These are phyloP conservation scores for Acacia confusa DNA, from an alignment of 306 rosid species.

Conservation along the genomic window DNA sequence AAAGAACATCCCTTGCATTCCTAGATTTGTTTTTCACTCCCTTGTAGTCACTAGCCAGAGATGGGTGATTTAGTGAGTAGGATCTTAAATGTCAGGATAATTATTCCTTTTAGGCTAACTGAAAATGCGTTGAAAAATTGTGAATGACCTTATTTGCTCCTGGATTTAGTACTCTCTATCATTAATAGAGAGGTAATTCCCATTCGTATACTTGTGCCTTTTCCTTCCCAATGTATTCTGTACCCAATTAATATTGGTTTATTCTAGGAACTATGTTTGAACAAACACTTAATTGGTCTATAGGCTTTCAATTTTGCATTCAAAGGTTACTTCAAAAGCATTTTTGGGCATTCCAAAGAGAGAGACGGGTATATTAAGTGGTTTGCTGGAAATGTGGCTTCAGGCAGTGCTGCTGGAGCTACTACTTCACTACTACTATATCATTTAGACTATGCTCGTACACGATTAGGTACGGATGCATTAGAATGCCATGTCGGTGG, in stretches of 20 bases:
- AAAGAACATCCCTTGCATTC: neutral
- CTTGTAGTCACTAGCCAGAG: neutral
- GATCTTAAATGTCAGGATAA: neutral
- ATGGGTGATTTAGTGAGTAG: neutral
- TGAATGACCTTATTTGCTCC: neutral
- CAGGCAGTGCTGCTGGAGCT: conserved; percentile 99
- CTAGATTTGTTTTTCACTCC: neutral
- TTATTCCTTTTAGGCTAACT: conserved; percentile 3
- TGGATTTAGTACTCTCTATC: conserved; percentile 14
- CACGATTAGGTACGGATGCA: conserved; percentile 84
- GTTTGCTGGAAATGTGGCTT: conserved; percentile 97
- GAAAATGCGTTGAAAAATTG: neutral
- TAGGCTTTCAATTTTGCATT: conserved; percentile 99
- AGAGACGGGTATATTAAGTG: conserved; percentile 87
- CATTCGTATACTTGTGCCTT: neutral
- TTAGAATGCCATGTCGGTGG: conserved; percentile 41
- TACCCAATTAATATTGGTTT: neutral
- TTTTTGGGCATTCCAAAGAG: conserved; percentile 82
- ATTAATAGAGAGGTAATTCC: conserved; percentile 4
- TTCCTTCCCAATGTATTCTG: conserved; percentile 1
- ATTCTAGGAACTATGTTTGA: conserved; percentile 46
- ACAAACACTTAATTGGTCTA: conserved; percentile 72
- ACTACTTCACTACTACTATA: conserved; percentile 82
- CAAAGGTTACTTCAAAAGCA: conserved; percentile 94
- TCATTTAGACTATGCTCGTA: conserved; percentile 92